A percentile compares a stretch with the other conserved stretches of the same genome.
Evolutionary conservation across 2,329 filamentous ascomycete genomes (phyloP).

Genomic region (Penicillium crustosum): DNA sequence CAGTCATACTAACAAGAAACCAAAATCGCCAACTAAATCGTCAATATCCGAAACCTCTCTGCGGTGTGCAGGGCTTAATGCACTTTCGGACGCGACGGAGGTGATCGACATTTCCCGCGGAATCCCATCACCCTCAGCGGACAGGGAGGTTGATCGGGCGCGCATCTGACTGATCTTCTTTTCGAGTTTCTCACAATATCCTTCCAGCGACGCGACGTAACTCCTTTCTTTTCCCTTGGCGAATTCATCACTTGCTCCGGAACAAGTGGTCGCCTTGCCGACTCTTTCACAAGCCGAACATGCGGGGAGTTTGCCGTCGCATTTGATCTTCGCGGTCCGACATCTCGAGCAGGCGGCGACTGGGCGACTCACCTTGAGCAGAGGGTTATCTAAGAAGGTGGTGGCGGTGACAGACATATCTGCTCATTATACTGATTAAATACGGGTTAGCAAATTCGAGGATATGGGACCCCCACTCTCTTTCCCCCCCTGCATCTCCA

Average conservation of each 20-base stretch:
- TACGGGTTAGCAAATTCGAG: background rate
- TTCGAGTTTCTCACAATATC: slow-evolving; percentile 84
- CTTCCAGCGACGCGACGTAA: slow-evolving; percentile 94
- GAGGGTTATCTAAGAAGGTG: slow-evolving; percentile 41
- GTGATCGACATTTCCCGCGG: slow-evolving; percentile 40
- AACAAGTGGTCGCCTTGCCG: slow-evolving; percentile 82
- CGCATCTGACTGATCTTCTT: slow-evolving; percentile 61
- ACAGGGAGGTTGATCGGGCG: slow-evolving; percentile 31
- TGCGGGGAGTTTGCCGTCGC: slow-evolving; percentile 91
- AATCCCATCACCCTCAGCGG: slow-evolving; percentile 28
- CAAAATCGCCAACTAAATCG: slow-evolving; percentile 89
- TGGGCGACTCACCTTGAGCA: slow-evolving; percentile 66
- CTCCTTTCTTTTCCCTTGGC: slow-evolving; percentile 92
- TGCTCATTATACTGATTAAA: slow-evolving; percentile 21
- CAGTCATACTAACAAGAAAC: slow-evolving; percentile 68
- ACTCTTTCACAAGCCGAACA: slow-evolving; percentile 95
- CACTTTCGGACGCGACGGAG: slow-evolving; percentile 30
- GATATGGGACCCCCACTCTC: background rate
- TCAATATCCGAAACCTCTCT: slow-evolving; percentile 85
- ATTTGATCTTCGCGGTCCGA: slow-evolving; percentile 94
- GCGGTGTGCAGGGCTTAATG: slow-evolving; percentile 44
- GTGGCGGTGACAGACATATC: slow-evolving; percentile 34
- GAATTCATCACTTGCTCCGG: slow-evolving; percentile 92
- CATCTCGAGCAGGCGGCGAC: slow-evolving; percentile 79
- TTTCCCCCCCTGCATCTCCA: background rate